These are phyloP conservation scores for Apiospora aurea DNA, from an alignment of 2,329 filamentous ascomycete genomes.

Conservation along the genomic window DNA sequence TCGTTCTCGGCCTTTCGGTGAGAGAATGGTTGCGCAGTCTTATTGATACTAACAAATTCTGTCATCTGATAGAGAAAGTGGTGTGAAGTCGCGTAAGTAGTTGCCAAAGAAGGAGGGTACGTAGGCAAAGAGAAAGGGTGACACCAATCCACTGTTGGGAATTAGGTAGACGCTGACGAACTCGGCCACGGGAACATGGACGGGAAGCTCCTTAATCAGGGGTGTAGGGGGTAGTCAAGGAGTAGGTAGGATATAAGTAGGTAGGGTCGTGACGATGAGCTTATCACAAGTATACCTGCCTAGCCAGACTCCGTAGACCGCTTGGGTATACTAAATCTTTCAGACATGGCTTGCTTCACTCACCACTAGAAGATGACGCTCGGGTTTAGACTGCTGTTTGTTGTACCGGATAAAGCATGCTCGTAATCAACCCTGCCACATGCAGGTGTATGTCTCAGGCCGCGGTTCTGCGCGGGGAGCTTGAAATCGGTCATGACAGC, in stretches of 20 bases:
- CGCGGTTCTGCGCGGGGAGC: neutral
- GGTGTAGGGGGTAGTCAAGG: neutral
- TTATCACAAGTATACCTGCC: neutral
- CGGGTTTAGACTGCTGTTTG: neutral
- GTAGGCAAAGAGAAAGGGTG: neutral
- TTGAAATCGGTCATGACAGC: neutral
- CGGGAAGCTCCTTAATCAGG: neutral
- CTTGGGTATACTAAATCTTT: neutral
- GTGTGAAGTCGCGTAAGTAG: conserved; percentile 10
- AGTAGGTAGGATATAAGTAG: neutral
- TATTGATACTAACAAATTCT: neutral
- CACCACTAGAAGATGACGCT: neutral
- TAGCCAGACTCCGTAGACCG: neutral
- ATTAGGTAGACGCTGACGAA: conserved; percentile 10
- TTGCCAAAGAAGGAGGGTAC: neutral
- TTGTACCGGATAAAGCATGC: neutral
- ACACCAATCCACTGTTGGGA: neutral
- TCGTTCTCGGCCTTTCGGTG: neutral
- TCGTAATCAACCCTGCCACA: conserved; percentile 4
- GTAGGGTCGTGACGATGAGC: neutral
- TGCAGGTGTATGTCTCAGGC: neutral
- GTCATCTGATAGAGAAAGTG: conserved; percentile 9
- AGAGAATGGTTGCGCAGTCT: neutral
- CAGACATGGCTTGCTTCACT: neutral
- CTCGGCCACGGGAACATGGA: neutral